Percentiles rank a stretch among this genome's conserved stretches.
Evolutionary conservation across 78 protist species (phyloP).

Genomic region (Dictyostelium capitatum): DNA sequence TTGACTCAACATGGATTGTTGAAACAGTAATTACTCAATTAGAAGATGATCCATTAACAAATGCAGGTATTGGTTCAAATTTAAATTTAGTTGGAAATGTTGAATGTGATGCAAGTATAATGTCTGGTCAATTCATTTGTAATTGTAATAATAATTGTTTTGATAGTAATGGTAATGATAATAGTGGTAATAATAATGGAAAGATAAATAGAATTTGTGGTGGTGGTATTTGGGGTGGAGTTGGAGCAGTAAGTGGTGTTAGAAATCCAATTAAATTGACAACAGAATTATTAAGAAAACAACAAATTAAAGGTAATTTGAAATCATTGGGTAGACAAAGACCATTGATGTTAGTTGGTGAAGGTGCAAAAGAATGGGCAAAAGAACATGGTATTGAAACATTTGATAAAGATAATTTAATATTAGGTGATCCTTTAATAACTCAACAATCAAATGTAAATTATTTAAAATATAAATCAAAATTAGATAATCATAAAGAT

Average conservation of each 20-base stretch:
- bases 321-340: slow-evolving; percentile 79
- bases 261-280: slow-evolving; percentile 75
- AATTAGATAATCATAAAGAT: slow-evolving; percentile 33
- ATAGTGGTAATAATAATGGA: background rate
- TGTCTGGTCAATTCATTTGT: slow-evolving; percentile 53
- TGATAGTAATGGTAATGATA: no score
- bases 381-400: slow-evolving; percentile 33
- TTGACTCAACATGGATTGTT: slow-evolving; percentile 29
- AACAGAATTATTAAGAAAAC: slow-evolving; percentile 36
- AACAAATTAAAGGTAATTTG: background rate
- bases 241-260: slow-evolving; percentile 76
- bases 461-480: slow-evolving; percentile 43
- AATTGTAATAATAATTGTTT: slow-evolving; percentile 33
- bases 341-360: slow-evolving; percentile 75
- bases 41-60: slow-evolving; percentile 83
- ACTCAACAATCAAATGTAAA: slow-evolving; percentile 73
- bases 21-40: slow-evolving; percentile 39
- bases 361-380: slow-evolving; percentile 85
- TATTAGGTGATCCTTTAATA: slow-evolving; percentile 68
- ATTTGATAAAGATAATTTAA: slow-evolving; percentile 23
- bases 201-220: slow-evolving; percentile 32
- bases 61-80: slow-evolving; percentile 79
- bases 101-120: slow-evolving; percentile 81
- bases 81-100: slow-evolving; percentile 72
- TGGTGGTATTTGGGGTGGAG: slow-evolving; percentile 72